Base-by-base conservation (phyloP, 257 asterid species). In the Fraxinus pennsylvanica region DNA sequence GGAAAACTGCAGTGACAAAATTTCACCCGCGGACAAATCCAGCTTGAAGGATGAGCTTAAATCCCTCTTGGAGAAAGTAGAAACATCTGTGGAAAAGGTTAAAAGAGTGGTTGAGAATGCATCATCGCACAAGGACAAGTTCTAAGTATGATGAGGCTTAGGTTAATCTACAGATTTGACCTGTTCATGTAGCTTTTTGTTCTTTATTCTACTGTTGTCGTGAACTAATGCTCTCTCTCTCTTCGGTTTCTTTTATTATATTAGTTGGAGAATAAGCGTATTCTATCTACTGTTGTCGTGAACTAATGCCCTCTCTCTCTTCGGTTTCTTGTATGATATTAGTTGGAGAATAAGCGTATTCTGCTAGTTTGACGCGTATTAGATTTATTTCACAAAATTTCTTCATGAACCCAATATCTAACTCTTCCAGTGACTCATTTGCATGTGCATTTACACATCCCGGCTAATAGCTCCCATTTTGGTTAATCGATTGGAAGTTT, bases 41-140 rank as follows among this genome's bases (percentile, higher is more conserved):
- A 77, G 72, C 72, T 74, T 89, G 81, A 86, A 84, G 74, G 72
- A 74, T 29, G 89, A 84, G 83, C 43, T 87, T 5, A 81, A 80
- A 52, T 14, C 38, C 33, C 80, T 89, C 14, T 75, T 80, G 72
- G 87, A 85, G 84, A 85, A 76, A 87, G 87, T 85, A 2, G 52
- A 65, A 35, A 74, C 33, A 1, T 63, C 61, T 36, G 68, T 73
- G 33, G 63, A 66, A 38, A 73, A 47, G 74, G 79, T 77, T 19
- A 71, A 41, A 43, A 78, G 59, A 2, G 25, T 30, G 72, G 84
- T 79, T 1, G 83, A 78, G 77, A 84, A 68, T 15, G 38, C 79
- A 1, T 13, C 75, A 9, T 79, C 80, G 52, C 70, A 61, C 36
- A 76, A 30, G 35, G 68, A 52, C 63, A 38, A n/a, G 14, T 7